Percentiles rank a stretch among this genome's conserved stretches.
phyloP scores from a whole-genome alignment of 2,329 filamentous ascomycete species.

The Ophiostoma pallidulum region DNA sequence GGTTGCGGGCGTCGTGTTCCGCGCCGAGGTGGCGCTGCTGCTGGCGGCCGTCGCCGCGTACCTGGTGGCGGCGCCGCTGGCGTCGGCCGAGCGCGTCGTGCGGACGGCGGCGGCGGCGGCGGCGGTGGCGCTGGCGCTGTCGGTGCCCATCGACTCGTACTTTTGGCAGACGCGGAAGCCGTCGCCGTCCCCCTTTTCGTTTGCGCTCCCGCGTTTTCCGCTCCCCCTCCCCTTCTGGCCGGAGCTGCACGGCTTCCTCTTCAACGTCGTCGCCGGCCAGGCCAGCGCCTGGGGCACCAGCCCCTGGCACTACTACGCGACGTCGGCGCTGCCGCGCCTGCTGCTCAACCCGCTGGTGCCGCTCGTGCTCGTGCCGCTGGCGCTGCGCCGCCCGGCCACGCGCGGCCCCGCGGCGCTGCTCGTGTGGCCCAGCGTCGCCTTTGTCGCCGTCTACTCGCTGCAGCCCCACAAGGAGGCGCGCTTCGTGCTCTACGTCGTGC shows the following conservation, averaged over 20 bases:
- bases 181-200: too few species aligned
- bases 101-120: conserved; percentile 57
- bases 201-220: too few species aligned
- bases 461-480: conserved; percentile 95
- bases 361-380: conserved; percentile 43
- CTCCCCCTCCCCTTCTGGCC: conserved; percentile 64
- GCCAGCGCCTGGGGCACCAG: conserved; percentile 82
- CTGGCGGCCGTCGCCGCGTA: conserved; percentile 58
- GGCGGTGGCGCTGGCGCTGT: conserved; percentile 55
- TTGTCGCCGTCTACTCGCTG: conserved; percentile 70
- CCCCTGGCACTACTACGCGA: conserved; percentile 80
- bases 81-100: conserved; percentile 47
- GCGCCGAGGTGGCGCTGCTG: conserved; percentile 78
- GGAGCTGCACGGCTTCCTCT: conserved; percentile 80
- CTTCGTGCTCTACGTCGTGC: conserved; percentile 84
- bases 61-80: conserved; percentile 46
- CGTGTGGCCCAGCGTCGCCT: conserved; percentile 59
- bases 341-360: conserved; percentile 66
- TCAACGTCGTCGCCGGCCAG: conserved; percentile 77
- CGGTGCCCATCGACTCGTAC: conserved; percentile 75
- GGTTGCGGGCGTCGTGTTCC: conserved; percentile 73
- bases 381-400: conserved; percentile 40
- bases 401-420: conserved; percentile 36
- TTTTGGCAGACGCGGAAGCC: conserved; percentile 70
- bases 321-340: conserved; percentile 69